These are phyloP conservation scores for Globisporangium echinulatum DNA, from an alignment of 352 stramenopile species.

Conservation along the genomic window DNA sequence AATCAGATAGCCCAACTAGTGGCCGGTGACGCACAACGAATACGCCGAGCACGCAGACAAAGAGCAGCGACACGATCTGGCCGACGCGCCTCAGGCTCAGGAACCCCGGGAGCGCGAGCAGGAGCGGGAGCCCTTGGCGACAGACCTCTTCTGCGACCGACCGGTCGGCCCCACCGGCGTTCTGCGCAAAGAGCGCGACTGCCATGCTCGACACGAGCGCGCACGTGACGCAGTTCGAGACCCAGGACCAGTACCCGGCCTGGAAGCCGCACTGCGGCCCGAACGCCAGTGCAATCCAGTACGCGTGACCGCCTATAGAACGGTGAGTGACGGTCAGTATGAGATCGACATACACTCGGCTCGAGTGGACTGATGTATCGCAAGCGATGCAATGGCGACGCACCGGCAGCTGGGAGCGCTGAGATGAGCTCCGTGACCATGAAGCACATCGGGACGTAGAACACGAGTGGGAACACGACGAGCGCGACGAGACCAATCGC, in stretches of 20 bases:
- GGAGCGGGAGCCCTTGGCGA: slow-evolving; percentile 35
- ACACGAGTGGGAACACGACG: slow-evolving; percentile 31
- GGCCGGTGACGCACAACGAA: slow-evolving; percentile 24
- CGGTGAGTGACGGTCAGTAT: too few relatives aligned
- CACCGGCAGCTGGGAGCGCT: slow-evolving; percentile 30
- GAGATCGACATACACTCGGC: too few relatives aligned
- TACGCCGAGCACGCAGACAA: slow-evolving; percentile 27
- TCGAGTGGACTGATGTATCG: too few relatives aligned
- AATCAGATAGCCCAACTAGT: not conserved
- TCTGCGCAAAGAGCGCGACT: slow-evolving; percentile 22
- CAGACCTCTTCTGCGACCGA: slow-evolving; percentile 38
- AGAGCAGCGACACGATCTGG: slow-evolving; percentile 21
- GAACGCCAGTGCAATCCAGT: slow-evolving; percentile 66
- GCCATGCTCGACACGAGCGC: slow-evolving; percentile 59
- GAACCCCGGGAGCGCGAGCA: slow-evolving; percentile 43
- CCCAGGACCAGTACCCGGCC: slow-evolving; percentile 78
- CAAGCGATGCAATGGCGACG: not conserved
- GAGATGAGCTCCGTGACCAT: slow-evolving; percentile 44
- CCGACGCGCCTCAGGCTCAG: slow-evolving; percentile 34
- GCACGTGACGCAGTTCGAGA: slow-evolving; percentile 72
- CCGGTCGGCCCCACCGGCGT: slow-evolving; percentile 4
- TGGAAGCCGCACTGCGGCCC: slow-evolving; percentile 66
- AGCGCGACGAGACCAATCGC: slow-evolving; percentile 28
- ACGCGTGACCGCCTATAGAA: slow-evolving; percentile 37
- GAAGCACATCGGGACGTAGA: slow-evolving; percentile 41